Conservation (phyloP, 2,329 filamentous ascomycete species). For the Aspergillus pseudotamarii region DNA sequence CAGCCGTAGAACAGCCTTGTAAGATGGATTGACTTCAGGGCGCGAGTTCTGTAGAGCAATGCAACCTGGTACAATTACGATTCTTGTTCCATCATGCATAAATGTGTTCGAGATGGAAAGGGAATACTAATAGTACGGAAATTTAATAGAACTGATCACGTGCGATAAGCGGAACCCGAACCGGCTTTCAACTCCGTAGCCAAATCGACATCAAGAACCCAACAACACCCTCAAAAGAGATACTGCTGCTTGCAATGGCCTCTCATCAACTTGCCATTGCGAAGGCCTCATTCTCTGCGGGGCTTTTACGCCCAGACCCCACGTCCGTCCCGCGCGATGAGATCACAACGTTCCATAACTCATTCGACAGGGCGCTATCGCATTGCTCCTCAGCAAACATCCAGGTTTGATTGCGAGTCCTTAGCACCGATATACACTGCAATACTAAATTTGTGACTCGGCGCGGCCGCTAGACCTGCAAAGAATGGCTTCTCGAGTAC, state of each 20-base stretch:
- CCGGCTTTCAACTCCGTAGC: background rate
- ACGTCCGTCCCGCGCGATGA: conserved; percentile 67
- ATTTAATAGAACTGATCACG: conserved; percentile 3
- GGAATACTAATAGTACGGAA: background rate
- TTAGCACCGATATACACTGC: conserved; percentile 25
- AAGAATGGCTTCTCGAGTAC: conserved; percentile 78
- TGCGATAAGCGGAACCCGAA: background rate
- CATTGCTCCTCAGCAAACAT: conserved; percentile 79
- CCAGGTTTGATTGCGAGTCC: conserved; percentile 71
- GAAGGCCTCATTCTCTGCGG: conserved; percentile 75
- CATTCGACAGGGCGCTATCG: conserved; percentile 66
- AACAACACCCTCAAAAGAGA: background rate
- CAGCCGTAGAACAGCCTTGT: too few species aligned
- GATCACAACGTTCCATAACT: conserved; percentile 68
- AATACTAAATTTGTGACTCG: conserved; percentile 39
- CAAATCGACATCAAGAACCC: conserved; percentile 4
- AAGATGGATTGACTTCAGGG: too few species aligned
- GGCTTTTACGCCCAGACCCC: conserved; percentile 75
- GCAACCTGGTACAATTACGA: too few species aligned
- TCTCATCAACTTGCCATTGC: conserved; percentile 74
- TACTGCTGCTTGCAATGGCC: conserved; percentile 52
- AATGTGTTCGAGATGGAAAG: background rate
- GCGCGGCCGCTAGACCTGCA: conserved; percentile 69
- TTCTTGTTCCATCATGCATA: too few species aligned
- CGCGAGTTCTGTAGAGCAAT: too few species aligned